Evolutionary conservation across 1,284 basidiomycete genomes (phyloP).

Genomic region (Austroboletus novae-zelandiae): DNA sequence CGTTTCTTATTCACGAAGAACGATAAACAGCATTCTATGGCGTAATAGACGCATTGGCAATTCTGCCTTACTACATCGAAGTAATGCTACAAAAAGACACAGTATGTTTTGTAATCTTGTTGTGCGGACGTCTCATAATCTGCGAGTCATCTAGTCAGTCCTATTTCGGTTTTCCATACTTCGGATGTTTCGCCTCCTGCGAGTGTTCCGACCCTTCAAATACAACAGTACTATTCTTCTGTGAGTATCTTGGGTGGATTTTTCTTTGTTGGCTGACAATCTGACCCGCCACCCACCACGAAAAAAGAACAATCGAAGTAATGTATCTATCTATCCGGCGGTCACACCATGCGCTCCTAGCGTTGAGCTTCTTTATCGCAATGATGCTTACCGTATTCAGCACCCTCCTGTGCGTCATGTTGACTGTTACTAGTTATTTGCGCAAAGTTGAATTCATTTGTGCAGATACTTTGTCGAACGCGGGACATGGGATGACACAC

Average conservation of each 20-base stretch:
- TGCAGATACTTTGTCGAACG: slow-evolving; percentile 82
- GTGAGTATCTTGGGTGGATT: slow-evolving; percentile 39
- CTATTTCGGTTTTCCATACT: slow-evolving; percentile 88
- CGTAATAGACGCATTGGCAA: slow-evolving; percentile 80
- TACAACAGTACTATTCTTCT: slow-evolving; percentile 79
- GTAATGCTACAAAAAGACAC: slow-evolving; percentile 82
- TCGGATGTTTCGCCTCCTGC: slow-evolving; percentile 77
- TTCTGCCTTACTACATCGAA: slow-evolving; percentile 86
- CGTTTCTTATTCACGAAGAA: slow-evolving; percentile 8
- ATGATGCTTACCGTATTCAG: slow-evolving; percentile 86
- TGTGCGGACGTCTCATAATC: background rate
- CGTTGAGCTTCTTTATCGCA: slow-evolving; percentile 84
- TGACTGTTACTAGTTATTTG: background rate
- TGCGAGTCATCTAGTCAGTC: slow-evolving; percentile 52
- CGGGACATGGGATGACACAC: slow-evolving; percentile 78
- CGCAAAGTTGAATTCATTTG: background rate
- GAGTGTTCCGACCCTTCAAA: slow-evolving; percentile 86
- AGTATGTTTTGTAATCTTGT: slow-evolving; percentile 39
- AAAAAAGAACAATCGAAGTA: slow-evolving; percentile 82
- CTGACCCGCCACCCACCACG: slow-evolving; percentile 1
- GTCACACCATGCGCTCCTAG: slow-evolving; percentile 82
- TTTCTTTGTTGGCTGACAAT: background rate
- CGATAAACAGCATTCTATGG: slow-evolving; percentile 71
- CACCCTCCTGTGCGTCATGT: slow-evolving; percentile 64
- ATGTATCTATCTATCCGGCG: slow-evolving; percentile 87